Evolutionary conservation across 2,329 filamentous ascomycete genomes (phyloP).

Genomic region (Penicillium sclerotiorum): DNA sequence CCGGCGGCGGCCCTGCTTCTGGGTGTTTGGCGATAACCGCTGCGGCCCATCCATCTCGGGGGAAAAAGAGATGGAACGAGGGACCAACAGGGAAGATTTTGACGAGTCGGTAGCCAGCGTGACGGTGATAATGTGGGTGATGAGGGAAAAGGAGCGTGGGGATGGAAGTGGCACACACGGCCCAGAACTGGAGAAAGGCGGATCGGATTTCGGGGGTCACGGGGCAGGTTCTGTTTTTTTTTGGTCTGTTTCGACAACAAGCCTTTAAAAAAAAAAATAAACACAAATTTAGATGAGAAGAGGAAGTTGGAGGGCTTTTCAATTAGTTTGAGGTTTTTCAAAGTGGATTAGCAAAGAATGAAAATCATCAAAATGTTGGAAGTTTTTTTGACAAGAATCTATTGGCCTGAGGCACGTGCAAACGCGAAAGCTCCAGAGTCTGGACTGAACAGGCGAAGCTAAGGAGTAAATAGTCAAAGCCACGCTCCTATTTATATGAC

Average conservation of each 20-base stretch:
- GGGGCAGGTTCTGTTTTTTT: constrained; percentile 13
- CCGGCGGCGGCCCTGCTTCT: constrained; percentile 76
- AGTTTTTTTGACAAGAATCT: too few relatives aligned
- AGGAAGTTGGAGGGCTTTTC: too few relatives aligned
- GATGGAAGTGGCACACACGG: constrained; percentile 30
- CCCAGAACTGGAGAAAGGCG: constrained; percentile 24
- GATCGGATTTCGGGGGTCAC: constrained; percentile 26
- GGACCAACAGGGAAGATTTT: constrained; percentile 91
- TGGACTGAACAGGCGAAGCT: not conserved
- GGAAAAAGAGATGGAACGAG: constrained; percentile 90
- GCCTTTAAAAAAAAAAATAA: too few relatives aligned
- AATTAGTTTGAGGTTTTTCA: too few relatives aligned
- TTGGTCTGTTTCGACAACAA: too few relatives aligned
- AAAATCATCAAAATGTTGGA: too few relatives aligned
- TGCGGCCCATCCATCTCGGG: constrained; percentile 70
- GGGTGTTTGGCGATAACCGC: constrained; percentile 61
- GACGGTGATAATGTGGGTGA: constrained; percentile 26
- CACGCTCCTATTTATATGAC: constrained; percentile 3
- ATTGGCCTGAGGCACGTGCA: not conserved
- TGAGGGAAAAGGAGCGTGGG: constrained; percentile 30
- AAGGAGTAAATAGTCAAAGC: constrained; percentile 2
- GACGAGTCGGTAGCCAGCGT: constrained; percentile 59
- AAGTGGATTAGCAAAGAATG: too few relatives aligned
- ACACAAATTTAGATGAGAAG: too few relatives aligned
- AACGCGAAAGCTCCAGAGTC: not conserved